Evolutionary conservation across 2,329 filamentous ascomycete species (phyloP), one percentile per base, ranked within the genome.

Genomic region (Pyrenochaeta sp.): DNA sequence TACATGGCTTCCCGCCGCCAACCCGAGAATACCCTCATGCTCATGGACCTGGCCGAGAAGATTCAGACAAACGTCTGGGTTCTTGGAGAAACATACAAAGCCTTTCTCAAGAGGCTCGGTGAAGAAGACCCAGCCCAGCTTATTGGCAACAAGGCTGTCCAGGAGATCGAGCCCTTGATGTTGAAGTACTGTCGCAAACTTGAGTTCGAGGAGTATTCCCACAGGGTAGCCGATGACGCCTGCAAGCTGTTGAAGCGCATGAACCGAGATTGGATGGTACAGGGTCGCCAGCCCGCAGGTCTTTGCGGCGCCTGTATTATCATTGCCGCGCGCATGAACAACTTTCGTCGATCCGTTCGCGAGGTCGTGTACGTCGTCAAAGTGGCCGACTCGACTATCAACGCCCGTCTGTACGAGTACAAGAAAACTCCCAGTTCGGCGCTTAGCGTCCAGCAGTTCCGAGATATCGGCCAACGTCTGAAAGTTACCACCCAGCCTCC

Each of bases 361-460:
- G 94, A 99, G 72, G 89, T 99, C 7, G 93, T 97, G n/a, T 97
- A 96, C 68, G 89, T 96, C 24, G 93, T 96, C 68, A 97, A 96
- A 68, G 92, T 97, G 36, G 95, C 92, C 28, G 95, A 95, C 55
- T 83, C 90, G 49, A 99, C 94, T 6, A 90, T 99, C 48, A 88
- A 91, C 63, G 90, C 93, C 67, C 90, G 94, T 50, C 77, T 99
- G 7, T 86, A 92, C 55, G 94, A 99, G 66, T 99, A 97, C 73
- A 90, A 89, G 53, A 82, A 86, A 21, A 96, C 93, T 0, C 88
- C 90, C 51, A 91, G 88, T 48, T 90, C 90, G 54, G 83, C 84
- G 36, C 81, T 97, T 71, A 94, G 90, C 0, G 89, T 99, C 14
- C 87, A 92, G 50, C 87, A 96, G 60, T 96, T 96, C 61, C 79